Evolutionary conservation across 257 asterid species (phyloP), one percentile per base, ranked within the genome.

Genomic region (Rauvolfia tetraphylla): DNA sequence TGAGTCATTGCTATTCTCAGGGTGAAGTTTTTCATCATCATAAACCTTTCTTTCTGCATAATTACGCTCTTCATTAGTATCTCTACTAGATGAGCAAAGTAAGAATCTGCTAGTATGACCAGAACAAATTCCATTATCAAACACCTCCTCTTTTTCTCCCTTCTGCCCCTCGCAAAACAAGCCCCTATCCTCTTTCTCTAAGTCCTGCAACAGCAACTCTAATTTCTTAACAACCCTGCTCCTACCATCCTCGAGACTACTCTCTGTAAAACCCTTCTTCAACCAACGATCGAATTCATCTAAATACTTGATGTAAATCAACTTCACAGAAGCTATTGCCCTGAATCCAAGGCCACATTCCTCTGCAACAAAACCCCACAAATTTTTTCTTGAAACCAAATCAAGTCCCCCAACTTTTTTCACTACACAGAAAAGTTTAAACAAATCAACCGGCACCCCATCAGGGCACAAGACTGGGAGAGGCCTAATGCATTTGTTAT

Each of bases 371-470:
- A 81, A 83, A 70, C 85, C 85, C 96, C 97, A 90, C 85, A 88
- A 83, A 2, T 76, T 72, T 67, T 84, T 76, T 46, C 76, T 77
- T 14, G 87, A 84, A 68, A 85, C 86, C 5, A 67, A 44, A 34
- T 78, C 81, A 58, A 87, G 79, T 22, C 96, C 96, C 2, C 95
- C 97, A 14, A 81, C 48, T 75, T 80, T 87, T 85, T 90, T 81
- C 46, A 88, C 95, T 14, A 83, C 85, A 89, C 92, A 89, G 57
- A 87, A 90, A 33, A 92, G 90, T 73, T 85, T 87, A 83, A 88
- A 87, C 86, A 92, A 85, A 84, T 90, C 95, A 29, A 90, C 72
- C 5, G 82, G 84, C 76, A 73, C 39, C 68, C 90, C 96, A 39
- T 83, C 79, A 41, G 91, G 83, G 66, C 82, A 83, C 73, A 89